phyloP scores from a whole-genome alignment of 2,329 filamentous ascomycete species.

The Neonectria hederae region DNA sequence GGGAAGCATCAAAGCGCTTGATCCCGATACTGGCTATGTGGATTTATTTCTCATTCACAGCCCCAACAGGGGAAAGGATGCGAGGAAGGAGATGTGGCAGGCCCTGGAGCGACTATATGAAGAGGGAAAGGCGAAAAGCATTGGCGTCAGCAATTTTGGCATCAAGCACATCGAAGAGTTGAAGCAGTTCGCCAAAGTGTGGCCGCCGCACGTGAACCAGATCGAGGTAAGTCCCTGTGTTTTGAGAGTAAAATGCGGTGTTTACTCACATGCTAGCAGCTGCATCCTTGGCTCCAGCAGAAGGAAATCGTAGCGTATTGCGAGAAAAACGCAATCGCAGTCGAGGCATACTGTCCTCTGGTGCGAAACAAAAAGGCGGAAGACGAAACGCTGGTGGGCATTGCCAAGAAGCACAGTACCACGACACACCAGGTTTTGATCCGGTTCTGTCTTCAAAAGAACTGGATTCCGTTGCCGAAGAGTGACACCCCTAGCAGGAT shows the following conservation, averaged over 20 bases:
- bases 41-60: conserved; percentile 77
- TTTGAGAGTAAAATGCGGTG: background rate
- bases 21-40: conserved; percentile 56
- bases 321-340: conserved; percentile 77
- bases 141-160: conserved; percentile 78
- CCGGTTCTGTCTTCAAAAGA: conserved; percentile 74
- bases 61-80: conserved; percentile 62
- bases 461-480: conserved; percentile 73
- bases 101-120: conserved; percentile 69
- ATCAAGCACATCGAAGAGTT: conserved; percentile 73
- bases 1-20: background rate
- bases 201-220: conserved; percentile 75
- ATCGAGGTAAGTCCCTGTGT: conserved; percentile 63
- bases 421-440: conserved; percentile 71
- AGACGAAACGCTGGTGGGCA: conserved; percentile 63
- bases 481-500: conserved; percentile 69
- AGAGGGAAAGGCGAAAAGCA: conserved; percentile 68
- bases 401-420: conserved; percentile 68
- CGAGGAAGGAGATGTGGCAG: conserved; percentile 71
- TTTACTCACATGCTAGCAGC: background rate
- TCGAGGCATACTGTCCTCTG: conserved; percentile 50
- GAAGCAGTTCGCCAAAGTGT: conserved; percentile 68
- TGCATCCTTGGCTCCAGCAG: conserved; percentile 74
- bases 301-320: conserved; percentile 57
- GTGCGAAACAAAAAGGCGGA: conserved; percentile 49